phyloP scores from a whole-genome alignment of 176 grass and related monocot genomes.

The Saccharum spontaneum region DNA sequence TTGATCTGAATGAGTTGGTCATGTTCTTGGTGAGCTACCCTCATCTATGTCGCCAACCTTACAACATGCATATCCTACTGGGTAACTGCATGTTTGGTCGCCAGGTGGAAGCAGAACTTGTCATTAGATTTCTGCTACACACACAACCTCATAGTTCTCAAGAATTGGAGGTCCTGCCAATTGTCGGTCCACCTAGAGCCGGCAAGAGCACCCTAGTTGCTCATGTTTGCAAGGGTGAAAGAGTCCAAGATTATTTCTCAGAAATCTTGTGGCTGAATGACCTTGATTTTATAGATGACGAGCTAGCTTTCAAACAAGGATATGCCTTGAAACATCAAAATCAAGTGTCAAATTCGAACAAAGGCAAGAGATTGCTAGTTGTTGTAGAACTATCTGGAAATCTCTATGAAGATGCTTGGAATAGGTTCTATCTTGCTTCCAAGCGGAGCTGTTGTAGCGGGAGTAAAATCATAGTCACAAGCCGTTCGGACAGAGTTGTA shows the following conservation, averaged over 20 bases:
- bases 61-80: background rate
- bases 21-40: background rate
- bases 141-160: background rate
- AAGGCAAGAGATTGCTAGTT: background rate
- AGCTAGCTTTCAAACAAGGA: background rate
- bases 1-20: background rate
- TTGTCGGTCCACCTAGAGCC: background rate
- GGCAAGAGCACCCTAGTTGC: slow-evolving; percentile 32
- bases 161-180: background rate
- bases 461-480: slow-evolving; percentile 33
- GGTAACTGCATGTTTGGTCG: slow-evolving; percentile 4
- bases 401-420: background rate
- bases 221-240: slow-evolving; percentile 30
- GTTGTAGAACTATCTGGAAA: background rate
- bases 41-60: background rate
- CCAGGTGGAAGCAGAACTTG: background rate
- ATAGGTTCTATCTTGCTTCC: background rate
- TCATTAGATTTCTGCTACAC: slow-evolving; percentile 5
- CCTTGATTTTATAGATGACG: background rate
- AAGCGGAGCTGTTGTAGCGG: background rate
- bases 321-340: background rate
- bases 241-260: slow-evolving; percentile 21
- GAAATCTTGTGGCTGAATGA: background rate
- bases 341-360: background rate
- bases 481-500: background rate